Conservation (phyloP, 2,329 filamentous ascomycete species). For the Alternaria sp. region DNA sequence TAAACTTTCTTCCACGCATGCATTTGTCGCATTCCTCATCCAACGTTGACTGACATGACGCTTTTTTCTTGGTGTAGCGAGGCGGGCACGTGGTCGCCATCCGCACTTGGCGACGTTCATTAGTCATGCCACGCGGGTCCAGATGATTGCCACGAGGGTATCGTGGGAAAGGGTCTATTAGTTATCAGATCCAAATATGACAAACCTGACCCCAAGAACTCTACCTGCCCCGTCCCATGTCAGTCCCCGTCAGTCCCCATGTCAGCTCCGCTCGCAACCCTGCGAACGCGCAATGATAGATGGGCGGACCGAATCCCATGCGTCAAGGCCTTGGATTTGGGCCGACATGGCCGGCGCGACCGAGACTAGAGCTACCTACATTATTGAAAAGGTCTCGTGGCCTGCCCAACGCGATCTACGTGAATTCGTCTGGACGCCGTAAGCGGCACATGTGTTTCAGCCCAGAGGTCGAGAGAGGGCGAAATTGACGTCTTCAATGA, state of each 20-base stretch:
- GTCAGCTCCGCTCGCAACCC: neutral
- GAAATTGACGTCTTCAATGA: conserved; percentile 16
- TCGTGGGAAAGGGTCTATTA: neutral
- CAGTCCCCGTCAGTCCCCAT: neutral
- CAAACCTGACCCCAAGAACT: neutral
- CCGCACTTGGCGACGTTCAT: neutral
- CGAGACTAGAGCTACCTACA: neutral
- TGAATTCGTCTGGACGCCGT: conserved; percentile 12
- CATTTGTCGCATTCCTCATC: neutral
- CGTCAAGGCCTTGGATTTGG: neutral
- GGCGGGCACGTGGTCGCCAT: neutral
- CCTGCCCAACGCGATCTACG: conserved; percentile 19
- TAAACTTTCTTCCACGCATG: neutral
- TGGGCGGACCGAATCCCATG: neutral
- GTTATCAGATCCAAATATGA: neutral
- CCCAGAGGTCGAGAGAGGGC: neutral
- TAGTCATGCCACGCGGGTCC: neutral
- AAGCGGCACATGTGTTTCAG: conserved; percentile 32
- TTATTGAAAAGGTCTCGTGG: conserved; percentile 27
- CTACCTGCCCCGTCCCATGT: neutral
- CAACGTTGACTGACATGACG: neutral
- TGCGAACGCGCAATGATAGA: neutral
- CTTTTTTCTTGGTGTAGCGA: neutral
- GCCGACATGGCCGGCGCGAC: neutral
- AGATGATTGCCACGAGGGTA: neutral